These are phyloP conservation scores for Eucommia ulmoides DNA, from an alignment of 257 asterid species.

Conservation along the genomic window DNA sequence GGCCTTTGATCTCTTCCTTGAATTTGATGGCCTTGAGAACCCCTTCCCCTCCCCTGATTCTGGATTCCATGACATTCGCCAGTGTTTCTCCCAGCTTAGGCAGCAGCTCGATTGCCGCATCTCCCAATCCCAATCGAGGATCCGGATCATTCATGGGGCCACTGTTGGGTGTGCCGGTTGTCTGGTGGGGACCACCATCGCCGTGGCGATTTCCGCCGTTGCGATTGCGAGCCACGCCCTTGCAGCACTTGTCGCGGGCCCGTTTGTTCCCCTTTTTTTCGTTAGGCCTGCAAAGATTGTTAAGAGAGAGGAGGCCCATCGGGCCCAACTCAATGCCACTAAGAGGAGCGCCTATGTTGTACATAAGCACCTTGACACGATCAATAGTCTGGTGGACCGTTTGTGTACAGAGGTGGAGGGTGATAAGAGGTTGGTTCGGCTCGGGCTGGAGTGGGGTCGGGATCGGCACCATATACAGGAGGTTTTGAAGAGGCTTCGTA, in stretches of 20 bases:
- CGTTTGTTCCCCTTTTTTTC: constrained; percentile 18
- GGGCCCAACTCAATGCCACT: constrained; percentile 73
- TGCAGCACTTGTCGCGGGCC: constrained; percentile 27
- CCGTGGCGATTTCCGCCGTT: constrained; percentile 54
- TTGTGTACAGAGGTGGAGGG: constrained; percentile 37
- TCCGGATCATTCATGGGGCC: constrained; percentile 19
- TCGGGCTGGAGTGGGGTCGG: constrained; percentile 57
- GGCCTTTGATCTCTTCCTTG: constrained; percentile 38
- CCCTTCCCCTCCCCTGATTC: constrained; percentile 43
- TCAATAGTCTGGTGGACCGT: constrained; percentile 53
- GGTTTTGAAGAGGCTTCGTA: constrained; percentile 54
- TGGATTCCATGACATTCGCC: constrained; percentile 44
- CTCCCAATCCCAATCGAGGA: constrained; percentile 38
- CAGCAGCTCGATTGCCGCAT: constrained; percentile 38
- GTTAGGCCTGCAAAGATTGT: constrained; percentile 22
- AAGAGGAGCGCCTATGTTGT: constrained; percentile 53
- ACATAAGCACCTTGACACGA: constrained; percentile 58
- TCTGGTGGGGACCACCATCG: constrained; percentile 38
- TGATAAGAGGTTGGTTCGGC: constrained; percentile 36
- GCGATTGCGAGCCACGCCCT: constrained; percentile 57
- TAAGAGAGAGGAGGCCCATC: constrained; percentile 41
- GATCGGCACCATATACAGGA: constrained; percentile 53
- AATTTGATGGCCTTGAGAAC: constrained; percentile 42
- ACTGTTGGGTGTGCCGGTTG: constrained; percentile 45
- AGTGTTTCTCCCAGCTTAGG: constrained; percentile 50